phyloP scores from a whole-genome alignment of 768 basidiomycete species.

The Collybiopsis luxurians region DNA sequence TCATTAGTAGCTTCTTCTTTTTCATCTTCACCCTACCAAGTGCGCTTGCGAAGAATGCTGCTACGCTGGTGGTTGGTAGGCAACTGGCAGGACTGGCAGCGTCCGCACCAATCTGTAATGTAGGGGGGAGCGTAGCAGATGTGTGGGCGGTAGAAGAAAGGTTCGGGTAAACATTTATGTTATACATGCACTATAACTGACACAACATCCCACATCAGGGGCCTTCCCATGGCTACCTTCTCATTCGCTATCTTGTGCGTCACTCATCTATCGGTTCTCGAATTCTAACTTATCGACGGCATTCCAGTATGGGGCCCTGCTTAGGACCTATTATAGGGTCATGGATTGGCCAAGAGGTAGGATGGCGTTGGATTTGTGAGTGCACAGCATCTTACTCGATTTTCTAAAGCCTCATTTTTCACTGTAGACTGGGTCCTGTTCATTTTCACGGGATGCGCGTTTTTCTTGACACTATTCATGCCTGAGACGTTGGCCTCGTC shows the following conservation, averaged over 20 bases:
- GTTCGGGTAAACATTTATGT: too few species aligned
- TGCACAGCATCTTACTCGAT: background rate
- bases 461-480: constrained; percentile 38
- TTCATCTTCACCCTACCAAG: constrained; percentile 47
- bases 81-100: constrained; percentile 44
- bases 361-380: constrained; percentile 45
- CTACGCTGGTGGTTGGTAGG: constrained; percentile 40
- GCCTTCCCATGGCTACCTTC: constrained; percentile 50
- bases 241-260: constrained; percentile 44
- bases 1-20: constrained; percentile 35
- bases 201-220: too few species aligned
- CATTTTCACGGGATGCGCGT: constrained; percentile 36
- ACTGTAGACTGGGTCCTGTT: constrained; percentile 41
- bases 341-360: constrained; percentile 42
- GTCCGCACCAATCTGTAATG: constrained; percentile 42
- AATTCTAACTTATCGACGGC: background rate
- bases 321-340: constrained; percentile 50
- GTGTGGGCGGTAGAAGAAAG: constrained; percentile 37
- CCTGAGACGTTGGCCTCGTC: constrained; percentile 51
- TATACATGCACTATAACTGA: too few species aligned
- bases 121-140: constrained; percentile 42
- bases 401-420: background rate
- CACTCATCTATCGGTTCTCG: background rate
- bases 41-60: constrained; percentile 41
- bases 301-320: constrained; percentile 38